Base-by-base conservation (phyloP, 441 rosid species). In the Mallotus repandus region DNA sequence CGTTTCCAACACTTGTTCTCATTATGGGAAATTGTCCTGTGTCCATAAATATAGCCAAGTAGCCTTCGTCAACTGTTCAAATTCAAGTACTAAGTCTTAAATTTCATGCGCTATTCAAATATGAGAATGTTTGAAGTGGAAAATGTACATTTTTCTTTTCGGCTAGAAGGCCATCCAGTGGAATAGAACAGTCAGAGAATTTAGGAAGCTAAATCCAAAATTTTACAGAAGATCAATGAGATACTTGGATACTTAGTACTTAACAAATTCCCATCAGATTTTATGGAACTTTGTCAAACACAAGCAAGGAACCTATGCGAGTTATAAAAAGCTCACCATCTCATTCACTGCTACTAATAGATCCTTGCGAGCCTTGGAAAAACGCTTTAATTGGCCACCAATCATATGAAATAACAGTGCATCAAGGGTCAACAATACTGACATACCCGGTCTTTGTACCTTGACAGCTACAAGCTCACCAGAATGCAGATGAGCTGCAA, bases 381-480 rank as follows among this genome's bases (percentile, higher is more conserved):
- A 96, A 55, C 94, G 89, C 85, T 92, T 92, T 72, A 96, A 77
- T 77, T 96, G 99, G 43, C 98, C 99, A 63, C 98, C 96, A 62
- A 93, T 92, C 97, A 94, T 88, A 72, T 88, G 84, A 77, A 96
- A 96, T 76, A 96, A 84, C 70, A 90, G 85, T 58, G 99, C 99
- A 83, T 96, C 98, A 84, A 91, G 98, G 78, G 97, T 93, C 87
- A 93, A 87, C 18, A 80, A 66, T 76, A 83, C 85, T 49, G 85
- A 80, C 94, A 91, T 90, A 53, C 98, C 99, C 74, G 98, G 99
- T 82, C 99, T 92, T 87, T 91, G 97, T 76, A 96, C 98, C 80
- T 96, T 94, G 73, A 96, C 99, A 75, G 98, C 98, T 78, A 96
- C 98, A 74, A 96, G 88, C 82, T 92, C 98, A 78, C 98, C 99